Percentiles rank a stretch among this genome's conserved stretches.
Evolutionary conservation across 306 rosid genomes (phyloP).

Genomic region (Fagus sylvatica): DNA sequence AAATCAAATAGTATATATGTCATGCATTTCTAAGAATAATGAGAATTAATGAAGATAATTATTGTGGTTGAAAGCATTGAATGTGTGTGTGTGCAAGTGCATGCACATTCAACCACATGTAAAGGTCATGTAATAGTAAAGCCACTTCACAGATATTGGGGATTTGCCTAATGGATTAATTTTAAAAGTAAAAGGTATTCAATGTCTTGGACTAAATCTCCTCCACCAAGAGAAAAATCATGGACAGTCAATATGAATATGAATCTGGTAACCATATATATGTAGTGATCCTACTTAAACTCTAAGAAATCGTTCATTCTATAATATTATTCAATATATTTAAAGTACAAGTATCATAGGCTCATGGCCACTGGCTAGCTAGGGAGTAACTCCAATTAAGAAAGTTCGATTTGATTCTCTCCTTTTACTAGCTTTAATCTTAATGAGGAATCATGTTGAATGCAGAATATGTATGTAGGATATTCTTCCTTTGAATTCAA

Average conservation of each 20-base stretch:
- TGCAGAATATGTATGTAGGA: background rate
- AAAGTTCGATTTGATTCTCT: background rate
- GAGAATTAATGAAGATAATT: too few species aligned
- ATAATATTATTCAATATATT: too few species aligned
- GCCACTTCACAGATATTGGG: background rate
- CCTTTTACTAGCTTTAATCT: background rate
- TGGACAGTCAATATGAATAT: background rate
- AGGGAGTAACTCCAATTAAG: background rate
- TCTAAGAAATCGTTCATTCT: too few species aligned
- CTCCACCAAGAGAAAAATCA: background rate
- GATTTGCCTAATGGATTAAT: background rate
- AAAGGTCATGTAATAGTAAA: too few species aligned
- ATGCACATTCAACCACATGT: too few species aligned
- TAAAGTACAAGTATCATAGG: too few species aligned
- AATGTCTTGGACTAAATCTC: background rate
- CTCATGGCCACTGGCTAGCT: too few species aligned
- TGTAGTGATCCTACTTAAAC: background rate
- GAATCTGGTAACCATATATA: background rate
- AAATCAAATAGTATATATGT: too few species aligned
- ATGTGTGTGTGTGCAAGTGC: too few species aligned
- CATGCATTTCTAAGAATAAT: too few species aligned
- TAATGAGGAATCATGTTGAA: slow-evolving; percentile 8
- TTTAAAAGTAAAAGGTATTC: background rate
- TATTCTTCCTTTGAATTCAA: slow-evolving; percentile 11
- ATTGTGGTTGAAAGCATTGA: too few species aligned